A percentile compares a stretch with the other conserved stretches of the same genome.
phyloP scores from a whole-genome alignment of 495 filamentous ascomycete genomes.

The Hyaloscypha bicolor region DNA sequence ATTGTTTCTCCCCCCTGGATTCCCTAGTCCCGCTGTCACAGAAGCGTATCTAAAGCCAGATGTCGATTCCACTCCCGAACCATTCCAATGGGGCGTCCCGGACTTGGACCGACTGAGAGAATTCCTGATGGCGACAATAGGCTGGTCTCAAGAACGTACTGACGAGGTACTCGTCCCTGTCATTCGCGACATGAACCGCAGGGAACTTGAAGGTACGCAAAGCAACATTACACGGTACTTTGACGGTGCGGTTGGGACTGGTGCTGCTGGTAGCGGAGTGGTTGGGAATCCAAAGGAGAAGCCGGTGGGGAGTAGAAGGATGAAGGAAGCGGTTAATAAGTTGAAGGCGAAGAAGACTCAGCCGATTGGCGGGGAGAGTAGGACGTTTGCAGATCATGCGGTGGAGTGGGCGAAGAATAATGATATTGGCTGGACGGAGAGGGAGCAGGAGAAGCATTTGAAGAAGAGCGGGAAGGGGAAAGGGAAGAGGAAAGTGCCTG shows the following conservation, averaged over 20 bases:
- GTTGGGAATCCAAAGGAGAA: conserved; percentile 14
- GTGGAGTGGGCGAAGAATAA: conserved; percentile 32
- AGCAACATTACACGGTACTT: conserved; percentile 95
- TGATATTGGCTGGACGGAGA: conserved; percentile 22
- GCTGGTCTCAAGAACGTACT: conserved; percentile 87
- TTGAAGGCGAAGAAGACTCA: conserved; percentile 48
- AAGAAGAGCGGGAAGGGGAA: conserved; percentile 28
- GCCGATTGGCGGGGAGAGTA: conserved; percentile 3
- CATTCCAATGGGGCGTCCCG: conserved; percentile 93
- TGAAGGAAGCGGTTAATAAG: conserved; percentile 78
- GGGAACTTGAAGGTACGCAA: conserved; percentile 88
- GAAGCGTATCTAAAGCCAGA: conserved; percentile 84
- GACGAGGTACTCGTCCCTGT: conserved; percentile 96
- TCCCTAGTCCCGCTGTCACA: conserved; percentile 74
- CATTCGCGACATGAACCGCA: conserved; percentile 87
- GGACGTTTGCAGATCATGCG: conserved; percentile 33
- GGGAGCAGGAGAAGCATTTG: conserved; percentile 24
- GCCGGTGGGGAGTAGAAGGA: conserved; percentile 70
- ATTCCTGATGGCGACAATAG: conserved; percentile 91
- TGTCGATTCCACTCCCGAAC: conserved; percentile 74
- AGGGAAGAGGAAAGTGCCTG: conserved; percentile 15
- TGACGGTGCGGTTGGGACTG: conserved; percentile 57
- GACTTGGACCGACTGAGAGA: conserved; percentile 83
- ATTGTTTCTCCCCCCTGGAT: conserved; percentile 77
- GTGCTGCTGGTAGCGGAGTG: conserved; percentile 47